Conservation (phyloP, 2,329 filamentous ascomycete species). For the Ophiostoma montium region DNA sequence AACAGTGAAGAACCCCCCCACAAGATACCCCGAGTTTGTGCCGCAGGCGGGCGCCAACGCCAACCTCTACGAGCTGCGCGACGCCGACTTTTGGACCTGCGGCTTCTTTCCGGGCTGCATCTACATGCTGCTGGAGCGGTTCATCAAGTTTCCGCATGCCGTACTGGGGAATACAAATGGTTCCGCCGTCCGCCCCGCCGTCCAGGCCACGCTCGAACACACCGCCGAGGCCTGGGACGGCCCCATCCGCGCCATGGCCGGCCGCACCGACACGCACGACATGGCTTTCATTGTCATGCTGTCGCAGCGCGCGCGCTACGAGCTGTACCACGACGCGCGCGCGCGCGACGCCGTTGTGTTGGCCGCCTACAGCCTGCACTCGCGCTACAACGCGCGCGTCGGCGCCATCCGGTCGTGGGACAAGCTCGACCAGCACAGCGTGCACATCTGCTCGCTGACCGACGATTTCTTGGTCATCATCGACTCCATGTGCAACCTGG, state of each 20-base stretch:
- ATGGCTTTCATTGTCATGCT: constrained; percentile 40
- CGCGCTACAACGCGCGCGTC: constrained; percentile 27
- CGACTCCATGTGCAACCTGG: constrained; percentile 27
- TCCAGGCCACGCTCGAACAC: constrained; percentile 15
- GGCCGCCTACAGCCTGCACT: constrained; percentile 28
- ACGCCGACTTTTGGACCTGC: constrained; percentile 22
- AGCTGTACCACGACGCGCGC: constrained; percentile 19
- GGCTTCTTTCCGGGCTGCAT: constrained; percentile 26
- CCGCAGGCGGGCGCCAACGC: constrained; percentile 12
- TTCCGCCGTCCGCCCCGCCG: constrained; percentile 2
- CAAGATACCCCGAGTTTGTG: constrained; percentile 15
- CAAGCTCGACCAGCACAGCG: constrained; percentile 19
- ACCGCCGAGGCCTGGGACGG: constrained; percentile 21
- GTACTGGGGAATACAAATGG: too few species aligned
- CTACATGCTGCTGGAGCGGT: constrained; percentile 22
- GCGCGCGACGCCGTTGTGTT: constrained; percentile 27
- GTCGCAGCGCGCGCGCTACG: constrained; percentile 32
- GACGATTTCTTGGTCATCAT: constrained; percentile 29
- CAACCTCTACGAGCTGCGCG: constrained; percentile 12
- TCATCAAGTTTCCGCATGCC: constrained; percentile 18
- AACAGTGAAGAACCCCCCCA: constrained; percentile 8
- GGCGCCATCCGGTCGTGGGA: constrained; percentile 38
- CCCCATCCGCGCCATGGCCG: constrained; percentile 22
- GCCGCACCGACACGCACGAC: constrained; percentile 36
- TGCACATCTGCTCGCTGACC: constrained; percentile 19